Percentiles rank a stretch among this genome's conserved stretches.
These are phyloP conservation scores for Kwoniella newhampshirensis DNA, from an alignment of 768 basidiomycete species.

Conservation along the genomic window DNA sequence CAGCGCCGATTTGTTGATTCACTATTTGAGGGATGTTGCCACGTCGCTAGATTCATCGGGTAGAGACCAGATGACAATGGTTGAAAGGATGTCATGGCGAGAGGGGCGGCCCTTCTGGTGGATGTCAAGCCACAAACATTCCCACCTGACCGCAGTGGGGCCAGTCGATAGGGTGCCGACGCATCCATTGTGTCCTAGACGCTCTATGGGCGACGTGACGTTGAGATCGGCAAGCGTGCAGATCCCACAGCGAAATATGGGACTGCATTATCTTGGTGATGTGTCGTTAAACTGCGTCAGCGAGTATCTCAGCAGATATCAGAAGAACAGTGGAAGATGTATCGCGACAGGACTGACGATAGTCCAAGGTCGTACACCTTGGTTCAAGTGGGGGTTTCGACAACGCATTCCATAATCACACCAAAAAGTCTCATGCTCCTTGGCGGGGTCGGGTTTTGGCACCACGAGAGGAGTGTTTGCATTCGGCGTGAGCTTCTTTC, in stretches of 20 bases:
- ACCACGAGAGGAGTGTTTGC: too few relatives aligned
- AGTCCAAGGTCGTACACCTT: background rate
- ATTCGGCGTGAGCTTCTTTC: too few relatives aligned
- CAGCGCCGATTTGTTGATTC: conserved; percentile 19
- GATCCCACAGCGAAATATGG: too few relatives aligned
- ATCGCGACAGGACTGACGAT: too few relatives aligned
- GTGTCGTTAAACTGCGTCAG: too few relatives aligned
- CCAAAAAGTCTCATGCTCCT: background rate
- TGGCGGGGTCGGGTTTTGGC: conserved; percentile 15
- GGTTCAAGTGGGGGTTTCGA: conserved; percentile 8
- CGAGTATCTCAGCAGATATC: too few relatives aligned
- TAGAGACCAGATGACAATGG: background rate
- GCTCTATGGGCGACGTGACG: conserved; percentile 15
- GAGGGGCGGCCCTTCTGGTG: too few relatives aligned
- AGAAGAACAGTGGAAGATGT: too few relatives aligned
- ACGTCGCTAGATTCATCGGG: conserved; percentile 3
- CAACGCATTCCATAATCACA: conserved; percentile 1
- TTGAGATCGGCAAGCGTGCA: too few relatives aligned
- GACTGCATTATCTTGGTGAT: too few relatives aligned
- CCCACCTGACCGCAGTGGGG: conserved; percentile 15
- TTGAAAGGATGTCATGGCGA: too few relatives aligned
- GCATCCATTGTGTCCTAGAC: conserved; percentile 17
- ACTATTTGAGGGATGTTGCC: conserved; percentile 23
- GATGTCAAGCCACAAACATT: background rate
- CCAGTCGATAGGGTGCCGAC: conserved; percentile 20